Base-by-base conservation (phyloP, 2,329 filamentous ascomycete genomes). In the Aspergillus tamarii region DNA sequence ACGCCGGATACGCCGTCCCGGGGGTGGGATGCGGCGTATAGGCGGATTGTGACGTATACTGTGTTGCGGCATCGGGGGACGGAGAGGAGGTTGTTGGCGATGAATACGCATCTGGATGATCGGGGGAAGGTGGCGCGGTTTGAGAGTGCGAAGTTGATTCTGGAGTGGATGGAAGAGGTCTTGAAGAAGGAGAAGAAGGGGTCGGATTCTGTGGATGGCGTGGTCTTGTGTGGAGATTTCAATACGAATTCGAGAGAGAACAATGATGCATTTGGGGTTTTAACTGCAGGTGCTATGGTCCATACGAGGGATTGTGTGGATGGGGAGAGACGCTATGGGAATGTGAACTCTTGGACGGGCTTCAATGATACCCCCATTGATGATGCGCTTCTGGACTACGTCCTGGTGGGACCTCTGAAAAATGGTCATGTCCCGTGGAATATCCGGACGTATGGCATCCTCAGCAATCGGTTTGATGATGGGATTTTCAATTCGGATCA, bases 81-180 rank as follows among this genome's bases (percentile, higher is more conserved):
- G 12, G 52, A 34, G 52, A 7, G 32, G 14, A 23, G 19, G 52
- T 16, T 55, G 5, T 6, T 55, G 52, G 32, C 12, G 5, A 55
- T 55, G 52, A 55, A 55, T 41, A 36, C 30, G 16, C 52, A 55
- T 16, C 52, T 55, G 32, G 52, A 55, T 39, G 52, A 55, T 19
- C 52, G 52, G 32, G 52, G 52, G 7, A n/a, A 39, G 52, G 32
- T 55, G 52, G 30, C 52, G 32, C 6, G 52, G 32, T 55, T 55
- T 26, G 52, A 55, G 52, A 55, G 52, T 26, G 52, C 52, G 52
- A 55, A 55, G 52, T 55, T 55, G 52, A 55, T 55, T 26, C 16
- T 55, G 21, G 11, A 39, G n/a, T 55, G 52, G 52, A 39, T 55
- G 52, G 32, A 55, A 21, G 52, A 55, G 52, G 30, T 34, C 16